Conservation (phyloP, 169 alveolate species). For the Fabrea salina region DNA sequence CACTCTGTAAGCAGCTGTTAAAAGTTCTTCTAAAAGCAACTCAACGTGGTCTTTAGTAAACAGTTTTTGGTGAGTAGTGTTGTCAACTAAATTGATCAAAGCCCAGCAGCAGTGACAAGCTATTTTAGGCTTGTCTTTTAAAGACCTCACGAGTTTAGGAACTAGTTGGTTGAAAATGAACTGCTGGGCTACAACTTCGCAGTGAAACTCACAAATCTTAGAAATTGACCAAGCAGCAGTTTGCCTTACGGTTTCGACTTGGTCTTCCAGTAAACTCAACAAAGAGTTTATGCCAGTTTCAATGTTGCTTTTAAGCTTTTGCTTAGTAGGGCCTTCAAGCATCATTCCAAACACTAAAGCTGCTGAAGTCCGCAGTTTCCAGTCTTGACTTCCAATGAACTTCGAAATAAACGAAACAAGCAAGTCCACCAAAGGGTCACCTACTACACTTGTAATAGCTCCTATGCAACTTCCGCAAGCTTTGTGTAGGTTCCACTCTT, state of each 20-base stretch:
- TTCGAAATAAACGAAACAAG: slow-evolving; percentile 35
- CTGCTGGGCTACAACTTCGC: slow-evolving; percentile 27
- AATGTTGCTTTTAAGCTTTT: slow-evolving; percentile 17
- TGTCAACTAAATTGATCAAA: slow-evolving; percentile 26
- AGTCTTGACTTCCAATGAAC: slow-evolving; percentile 20
- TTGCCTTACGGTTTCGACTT: slow-evolving; percentile 33
- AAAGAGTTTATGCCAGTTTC: slow-evolving; percentile 35
- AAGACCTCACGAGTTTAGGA: neutral
- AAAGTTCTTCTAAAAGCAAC: neutral
- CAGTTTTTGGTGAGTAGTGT: neutral
- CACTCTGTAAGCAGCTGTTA: neutral
- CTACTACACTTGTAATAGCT: slow-evolving; percentile 31
- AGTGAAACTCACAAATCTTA: slow-evolving; percentile 39
- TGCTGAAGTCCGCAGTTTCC: slow-evolving; percentile 44
- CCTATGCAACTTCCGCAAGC: slow-evolving; percentile 45
- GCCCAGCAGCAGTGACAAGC: slow-evolving; percentile 44
- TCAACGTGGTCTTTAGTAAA: neutral
- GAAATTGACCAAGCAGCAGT: slow-evolving; percentile 54
- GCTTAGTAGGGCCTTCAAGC: slow-evolving; percentile 51
- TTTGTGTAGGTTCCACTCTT: slow-evolving; percentile 46
- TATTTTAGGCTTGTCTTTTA: slow-evolving; percentile 36
- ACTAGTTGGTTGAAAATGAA: neutral
- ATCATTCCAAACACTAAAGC: slow-evolving; percentile 53
- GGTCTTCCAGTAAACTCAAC: slow-evolving; percentile 33
- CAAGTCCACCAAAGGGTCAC: slow-evolving; percentile 38